These are phyloP conservation scores for Clavulina sp. DNA, from an alignment of 768 basidiomycete species.

Conservation along the genomic window DNA sequence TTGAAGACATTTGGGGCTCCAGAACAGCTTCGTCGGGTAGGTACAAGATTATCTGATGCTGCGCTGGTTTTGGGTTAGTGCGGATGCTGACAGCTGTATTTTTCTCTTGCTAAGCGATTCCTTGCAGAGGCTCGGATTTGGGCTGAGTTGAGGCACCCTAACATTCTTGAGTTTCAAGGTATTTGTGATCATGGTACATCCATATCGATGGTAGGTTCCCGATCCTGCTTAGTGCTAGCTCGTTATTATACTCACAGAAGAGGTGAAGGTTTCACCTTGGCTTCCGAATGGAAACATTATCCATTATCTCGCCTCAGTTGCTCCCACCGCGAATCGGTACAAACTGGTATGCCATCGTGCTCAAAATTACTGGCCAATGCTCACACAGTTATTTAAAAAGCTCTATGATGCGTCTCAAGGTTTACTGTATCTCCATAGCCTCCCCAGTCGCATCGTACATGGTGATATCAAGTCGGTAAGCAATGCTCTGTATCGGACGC, in stretches of 20 bases:
- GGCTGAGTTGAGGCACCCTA: slow-evolving; percentile 9
- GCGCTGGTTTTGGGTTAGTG: not conserved
- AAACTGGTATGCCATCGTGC: slow-evolving; percentile 1
- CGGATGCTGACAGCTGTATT: not conserved
- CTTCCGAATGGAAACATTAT: not conserved
- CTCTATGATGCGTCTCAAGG: slow-evolving; percentile 8
- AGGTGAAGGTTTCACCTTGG: slow-evolving; percentile 2
- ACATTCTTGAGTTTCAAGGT: slow-evolving; percentile 10
- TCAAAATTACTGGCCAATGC: too few relatives aligned
- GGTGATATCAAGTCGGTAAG: slow-evolving; percentile 12
- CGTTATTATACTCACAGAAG: not conserved
- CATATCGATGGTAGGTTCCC: not conserved
- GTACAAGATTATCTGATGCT: too few relatives aligned
- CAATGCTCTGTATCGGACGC: too few relatives aligned
- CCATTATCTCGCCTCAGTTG: not conserved
- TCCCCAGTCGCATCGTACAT: slow-evolving; percentile 10
- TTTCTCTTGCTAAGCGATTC: slow-evolving; percentile 2
- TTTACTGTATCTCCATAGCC: slow-evolving; percentile 10
- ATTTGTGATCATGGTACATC: slow-evolving; percentile 11
- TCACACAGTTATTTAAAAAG: not conserved
- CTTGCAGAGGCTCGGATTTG: slow-evolving; percentile 6
- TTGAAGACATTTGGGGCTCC: slow-evolving; percentile 6
- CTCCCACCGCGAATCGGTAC: not conserved
- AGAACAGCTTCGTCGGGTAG: not conserved
- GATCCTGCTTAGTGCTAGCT: not conserved